These are phyloP conservation scores for Mucor racemosus DNA, from an alignment of 371 early-diverging fungal genomes.

Conservation along the genomic window DNA sequence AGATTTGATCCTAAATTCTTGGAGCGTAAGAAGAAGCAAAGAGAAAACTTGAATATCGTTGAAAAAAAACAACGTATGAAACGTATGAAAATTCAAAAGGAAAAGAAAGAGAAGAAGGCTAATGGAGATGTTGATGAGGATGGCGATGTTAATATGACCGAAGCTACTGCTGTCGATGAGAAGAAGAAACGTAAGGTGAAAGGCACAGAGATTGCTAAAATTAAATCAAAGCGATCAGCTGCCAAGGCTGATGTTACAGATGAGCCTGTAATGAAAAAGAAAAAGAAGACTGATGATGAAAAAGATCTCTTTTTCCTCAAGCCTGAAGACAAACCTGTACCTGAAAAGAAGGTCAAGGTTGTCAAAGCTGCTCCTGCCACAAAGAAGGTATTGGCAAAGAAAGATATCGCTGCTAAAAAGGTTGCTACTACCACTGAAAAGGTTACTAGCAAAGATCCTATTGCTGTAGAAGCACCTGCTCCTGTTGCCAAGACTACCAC, in stretches of 20 bases:
- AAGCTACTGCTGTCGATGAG: constrained; percentile 11
- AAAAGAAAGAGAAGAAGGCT: constrained; percentile 36
- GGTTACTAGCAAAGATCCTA: constrained; percentile 13
- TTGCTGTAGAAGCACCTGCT: background rate
- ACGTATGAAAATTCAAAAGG: constrained; percentile 34
- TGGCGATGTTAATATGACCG: constrained; percentile 18
- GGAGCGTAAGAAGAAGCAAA: constrained; percentile 65
- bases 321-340: constrained; percentile 14
- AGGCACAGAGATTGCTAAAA: constrained; percentile 36
- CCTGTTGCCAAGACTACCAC: background rate
- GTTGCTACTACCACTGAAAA: background rate
- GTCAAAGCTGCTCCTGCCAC: background rate
- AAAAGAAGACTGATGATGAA: constrained; percentile 19
- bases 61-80: constrained; percentile 49
- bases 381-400: constrained; percentile 10
- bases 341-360: constrained; percentile 8
- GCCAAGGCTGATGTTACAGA: background rate
- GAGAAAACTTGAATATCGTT: constrained; percentile 42
- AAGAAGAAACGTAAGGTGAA: constrained; percentile 35
- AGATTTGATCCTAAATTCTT: constrained; percentile 83
- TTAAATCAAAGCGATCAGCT: constrained; percentile 21
- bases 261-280: constrained; percentile 17
- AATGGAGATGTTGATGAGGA: constrained; percentile 17
- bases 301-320: constrained; percentile 21
- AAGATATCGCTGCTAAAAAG: constrained; percentile 5